Evolutionary conservation across 1,139 yeast species (phyloP), one percentile per base, ranked within the genome.

Genomic region (Debaryomycetaceae sp.): DNA sequence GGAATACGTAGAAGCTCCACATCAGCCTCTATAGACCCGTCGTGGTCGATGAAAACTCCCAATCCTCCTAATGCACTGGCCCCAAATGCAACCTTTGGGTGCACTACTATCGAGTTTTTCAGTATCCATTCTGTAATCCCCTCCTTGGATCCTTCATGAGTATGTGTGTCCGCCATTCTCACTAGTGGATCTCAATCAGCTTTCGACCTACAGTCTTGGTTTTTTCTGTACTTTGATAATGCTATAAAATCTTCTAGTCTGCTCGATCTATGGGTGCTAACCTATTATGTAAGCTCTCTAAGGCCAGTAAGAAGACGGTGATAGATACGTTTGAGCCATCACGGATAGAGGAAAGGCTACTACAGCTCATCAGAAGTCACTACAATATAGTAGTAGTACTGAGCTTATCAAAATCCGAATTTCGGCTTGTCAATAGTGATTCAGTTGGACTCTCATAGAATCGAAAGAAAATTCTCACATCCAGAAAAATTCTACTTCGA

Each of bases 1-100:
- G 79, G 78, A 3, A 74, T 58, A 37, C 75, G 50, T 31, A 73
- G 48, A n/a, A 72, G 52, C 34, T 61, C 45, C 52, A 35, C 33
- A 11, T 34, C 41, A 9, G 32, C 32, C 5, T 5, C 11, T 5
- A n/a, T 28, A 2, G n/a, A 36, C 8, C 34, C 37, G 8, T n/a
- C 28, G 6, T 41, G 30, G 4, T 50, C 47, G 33, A 56, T 57
- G 41, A 61, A 55, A n/a, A 67, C 40, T 6, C 73, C 73, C n/a
- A 48, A 48, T 4, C 73, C 73, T 5, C 73, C 73, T 16, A 63
- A 47, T 2, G 43, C 34, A 43, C 69, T 63, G 14, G 39, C 13
- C 7, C 49, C 57, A 17, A 67, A 52, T 3, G 50, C 31, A 8
- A 66, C 34, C 6, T 45, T 29, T 1, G 51, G 46, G 39, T 59